Percentiles rank a stretch among this genome's conserved stretches.
Conservation (phyloP, 1,284 basidiomycete species). For the Microbotryum lychnidis-dioicae region DNA sequence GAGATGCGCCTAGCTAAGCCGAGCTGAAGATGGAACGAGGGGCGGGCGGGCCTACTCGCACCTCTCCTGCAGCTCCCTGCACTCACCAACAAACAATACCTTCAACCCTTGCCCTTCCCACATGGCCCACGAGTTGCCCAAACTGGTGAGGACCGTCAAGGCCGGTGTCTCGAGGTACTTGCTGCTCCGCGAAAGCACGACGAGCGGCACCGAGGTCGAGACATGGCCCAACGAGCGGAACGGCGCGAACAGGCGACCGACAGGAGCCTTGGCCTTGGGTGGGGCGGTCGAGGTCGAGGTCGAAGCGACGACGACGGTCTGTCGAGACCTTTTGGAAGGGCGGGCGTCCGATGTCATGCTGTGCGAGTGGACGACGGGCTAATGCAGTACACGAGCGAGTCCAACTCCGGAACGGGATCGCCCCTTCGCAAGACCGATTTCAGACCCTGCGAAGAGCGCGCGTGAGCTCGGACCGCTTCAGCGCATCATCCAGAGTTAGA, state of each 20-base stretch:
- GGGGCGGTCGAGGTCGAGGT: background rate
- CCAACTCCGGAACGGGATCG: too few relatives aligned
- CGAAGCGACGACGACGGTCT: background rate
- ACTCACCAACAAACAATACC: slow-evolving; percentile 82
- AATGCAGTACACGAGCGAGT: too few relatives aligned
- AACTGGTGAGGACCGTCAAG: slow-evolving; percentile 62
- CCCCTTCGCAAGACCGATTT: too few relatives aligned
- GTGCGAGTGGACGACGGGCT: too few relatives aligned
- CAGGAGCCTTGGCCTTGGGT: background rate
- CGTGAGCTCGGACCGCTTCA: too few relatives aligned
- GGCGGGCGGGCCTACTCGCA: background rate
- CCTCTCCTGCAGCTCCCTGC: too few relatives aligned
- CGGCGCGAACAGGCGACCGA: slow-evolving; percentile 66
- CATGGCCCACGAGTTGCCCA: slow-evolving; percentile 86
- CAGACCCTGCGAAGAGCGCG: too few relatives aligned
- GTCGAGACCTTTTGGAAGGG: too few relatives aligned
- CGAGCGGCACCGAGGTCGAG: slow-evolving; percentile 84
- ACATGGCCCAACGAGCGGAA: slow-evolving; percentile 90
- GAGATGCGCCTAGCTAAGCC: background rate
- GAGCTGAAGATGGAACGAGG: background rate
- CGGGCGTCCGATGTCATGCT: too few relatives aligned
- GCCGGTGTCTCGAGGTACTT: slow-evolving; percentile 45
- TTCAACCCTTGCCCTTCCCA: slow-evolving; percentile 94
- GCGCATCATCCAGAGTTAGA: too few relatives aligned
- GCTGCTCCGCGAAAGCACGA: slow-evolving; percentile 73